A percentile compares a stretch with the other conserved stretches of the same genome.
Conservation (phyloP, 1,284 basidiomycete species). For the Crepidotus sp. region DNA sequence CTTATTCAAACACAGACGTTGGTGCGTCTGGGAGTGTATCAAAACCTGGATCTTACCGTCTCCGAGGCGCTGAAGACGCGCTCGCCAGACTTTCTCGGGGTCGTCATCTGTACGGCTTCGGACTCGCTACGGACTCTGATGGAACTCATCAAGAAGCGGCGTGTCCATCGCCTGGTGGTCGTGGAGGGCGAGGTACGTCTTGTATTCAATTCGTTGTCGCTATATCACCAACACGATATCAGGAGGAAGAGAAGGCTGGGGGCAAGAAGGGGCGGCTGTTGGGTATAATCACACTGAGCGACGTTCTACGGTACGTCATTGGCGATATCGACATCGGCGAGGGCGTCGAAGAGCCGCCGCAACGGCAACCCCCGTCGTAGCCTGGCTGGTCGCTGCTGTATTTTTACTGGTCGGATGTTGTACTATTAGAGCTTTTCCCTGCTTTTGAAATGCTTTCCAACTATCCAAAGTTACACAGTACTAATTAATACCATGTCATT, state of each 20-base stretch:
- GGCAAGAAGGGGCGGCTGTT: constrained; percentile 79
- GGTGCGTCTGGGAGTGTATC: constrained; percentile 91
- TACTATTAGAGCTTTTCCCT: constrained; percentile 1
- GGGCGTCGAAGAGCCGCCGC: constrained; percentile 6
- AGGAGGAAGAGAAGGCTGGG: constrained; percentile 70
- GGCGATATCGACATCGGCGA: constrained; percentile 32
- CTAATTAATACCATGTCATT: constrained; percentile 20
- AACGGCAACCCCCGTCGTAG: constrained; percentile 2
- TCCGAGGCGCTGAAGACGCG: constrained; percentile 88
- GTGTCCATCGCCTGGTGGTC: constrained; percentile 91
- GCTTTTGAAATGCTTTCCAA: constrained; percentile 12
- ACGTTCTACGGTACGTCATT: constrained; percentile 83
- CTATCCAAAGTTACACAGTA: neutral
- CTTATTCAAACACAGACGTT: constrained; percentile 57
- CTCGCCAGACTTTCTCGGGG: constrained; percentile 89
- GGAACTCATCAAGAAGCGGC: constrained; percentile 84
- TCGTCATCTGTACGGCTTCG: constrained; percentile 89
- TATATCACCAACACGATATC: neutral
- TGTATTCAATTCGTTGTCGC: neutral
- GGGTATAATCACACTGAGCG: constrained; percentile 86
- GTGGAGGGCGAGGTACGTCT: constrained; percentile 72
- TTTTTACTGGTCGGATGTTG: constrained; percentile 7
- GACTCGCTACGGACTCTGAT: constrained; percentile 93
- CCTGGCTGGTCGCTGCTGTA: constrained; percentile 8
- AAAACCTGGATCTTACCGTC: constrained; percentile 92